Conservation (phyloP, 371 early-diverging fungal species). For the Mucor circinelloides region DNA sequence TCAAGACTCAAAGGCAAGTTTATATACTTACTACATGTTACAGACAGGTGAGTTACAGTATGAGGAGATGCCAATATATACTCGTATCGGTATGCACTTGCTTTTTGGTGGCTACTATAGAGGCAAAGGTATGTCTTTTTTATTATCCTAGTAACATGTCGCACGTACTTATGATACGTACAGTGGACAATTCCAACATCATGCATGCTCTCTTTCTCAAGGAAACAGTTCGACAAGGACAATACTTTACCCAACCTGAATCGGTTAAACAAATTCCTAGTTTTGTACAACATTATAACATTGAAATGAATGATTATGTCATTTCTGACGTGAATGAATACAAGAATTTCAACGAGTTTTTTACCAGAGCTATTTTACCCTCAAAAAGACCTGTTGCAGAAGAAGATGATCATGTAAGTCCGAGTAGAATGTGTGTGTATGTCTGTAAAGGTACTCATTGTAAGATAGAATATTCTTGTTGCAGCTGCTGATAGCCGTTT, state of each 20-base stretch:
- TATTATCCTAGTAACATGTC: neutral
- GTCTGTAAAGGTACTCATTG: too few relatives aligned
- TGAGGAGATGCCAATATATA: conserved; percentile 61
- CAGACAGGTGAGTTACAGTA: conserved; percentile 44
- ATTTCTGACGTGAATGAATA: conserved; percentile 51
- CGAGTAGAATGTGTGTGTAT: too few relatives aligned
- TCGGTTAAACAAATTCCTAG: conserved; percentile 62
- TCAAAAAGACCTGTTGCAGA: conserved; percentile 57
- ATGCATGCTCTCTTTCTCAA: conserved; percentile 57
- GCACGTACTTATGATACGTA: neutral
- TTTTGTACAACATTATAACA: conserved; percentile 66
- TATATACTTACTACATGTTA: neutral
- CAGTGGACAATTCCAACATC: conserved; percentile 42
- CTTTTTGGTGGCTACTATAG: conserved; percentile 47
- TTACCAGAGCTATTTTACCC: conserved; percentile 70
- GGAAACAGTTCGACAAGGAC: conserved; percentile 64
- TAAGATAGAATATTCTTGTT: conserved; percentile 31
- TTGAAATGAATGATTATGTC: conserved; percentile 48
- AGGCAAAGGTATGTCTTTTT: conserved; percentile 29
- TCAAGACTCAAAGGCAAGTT: neutral
- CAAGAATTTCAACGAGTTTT: conserved; percentile 76
- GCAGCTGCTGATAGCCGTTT: conserved; percentile 74
- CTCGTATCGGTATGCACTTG: conserved; percentile 58
- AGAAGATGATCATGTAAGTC: conserved; percentile 42
- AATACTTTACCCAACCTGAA: conserved; percentile 64